Evolutionary conservation across 164 flowering plant genomes (phyloP), one percentile per base, ranked within the genome.

Genomic region (Macadamia tetraphylla): DNA sequence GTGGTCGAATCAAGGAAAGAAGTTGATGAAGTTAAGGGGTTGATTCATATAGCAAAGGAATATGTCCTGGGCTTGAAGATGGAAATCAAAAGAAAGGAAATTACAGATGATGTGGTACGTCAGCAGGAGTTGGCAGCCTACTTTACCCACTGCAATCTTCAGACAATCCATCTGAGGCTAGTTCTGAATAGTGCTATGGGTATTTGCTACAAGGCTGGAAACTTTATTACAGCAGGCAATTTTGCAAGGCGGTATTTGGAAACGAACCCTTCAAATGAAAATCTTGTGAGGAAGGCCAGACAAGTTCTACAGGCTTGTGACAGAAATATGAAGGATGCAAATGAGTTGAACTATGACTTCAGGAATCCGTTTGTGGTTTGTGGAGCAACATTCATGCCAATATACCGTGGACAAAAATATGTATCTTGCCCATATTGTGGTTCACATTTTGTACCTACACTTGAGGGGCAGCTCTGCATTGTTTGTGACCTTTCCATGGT

Each of bases 71-170:
- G n/a, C 57, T 53, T 53, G 17, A 53, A 11, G 57, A 53, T 53
- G 57, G 57, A 53, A 17, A 17, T 53, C 2, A 53, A 17, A 53
- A 53, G 57, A 53, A 53, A 53, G 57, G 57, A 53, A 53, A 53
- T 17, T 53, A 53, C 13, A 12, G 57, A 53, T 53, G 57, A 53
- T 53, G 57, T 13, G 57, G 57, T 53, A 11, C 57, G 57, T 53
- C 57, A 53, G 57, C 57, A 53, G 18, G 57, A 53, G 9, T 53
- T 53, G 57, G 57, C 57, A 53, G 57, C 57, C 18, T 53, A 53
- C 57, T 53, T 53, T 53, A 53, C 57, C 57, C 57, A 53, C 57
- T 53, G 57, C 57, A 53, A 53, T 17, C 57, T 53, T 53, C 57
- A 53, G 57, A 53, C 18, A 1, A 17, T 53, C 57, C 57, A 53